These are phyloP conservation scores for Cinnamomum micranthum DNA, from an alignment of 164 flowering plant genomes.

Conservation along the genomic window DNA sequence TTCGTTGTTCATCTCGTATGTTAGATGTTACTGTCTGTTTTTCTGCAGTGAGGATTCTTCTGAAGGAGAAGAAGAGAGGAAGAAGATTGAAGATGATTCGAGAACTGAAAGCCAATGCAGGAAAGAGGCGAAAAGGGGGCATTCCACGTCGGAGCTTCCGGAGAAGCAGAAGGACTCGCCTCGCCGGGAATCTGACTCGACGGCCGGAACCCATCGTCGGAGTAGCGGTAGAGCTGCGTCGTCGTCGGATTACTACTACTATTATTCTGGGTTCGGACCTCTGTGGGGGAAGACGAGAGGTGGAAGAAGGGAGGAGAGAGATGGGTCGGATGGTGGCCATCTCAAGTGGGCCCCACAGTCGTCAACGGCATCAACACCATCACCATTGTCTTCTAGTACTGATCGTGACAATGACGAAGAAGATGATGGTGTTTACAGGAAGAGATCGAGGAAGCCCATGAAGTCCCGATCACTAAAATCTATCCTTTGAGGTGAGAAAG, in stretches of 20 bases:
- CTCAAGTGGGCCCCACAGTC: neutral
- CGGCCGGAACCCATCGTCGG: slow-evolving; percentile 2
- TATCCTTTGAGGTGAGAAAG: slow-evolving; percentile 2
- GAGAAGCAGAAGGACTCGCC: slow-evolving; percentile 26
- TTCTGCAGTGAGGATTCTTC: neutral
- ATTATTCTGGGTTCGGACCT: slow-evolving; percentile 62
- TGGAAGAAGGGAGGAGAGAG: slow-evolving; percentile 5
- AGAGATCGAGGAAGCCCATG: slow-evolving; percentile 44
- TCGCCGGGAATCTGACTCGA: slow-evolving; percentile 22
- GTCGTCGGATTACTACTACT: slow-evolving; percentile 53
- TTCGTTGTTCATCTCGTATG: neutral
- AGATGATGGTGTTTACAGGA: slow-evolving; percentile 18
- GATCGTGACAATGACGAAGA: slow-evolving; percentile 7
- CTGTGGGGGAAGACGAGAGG: slow-evolving; percentile 58
- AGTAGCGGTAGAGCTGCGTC: neutral
- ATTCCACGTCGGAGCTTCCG: slow-evolving; percentile 3
- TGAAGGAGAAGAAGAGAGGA: neutral
- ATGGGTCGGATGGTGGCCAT: neutral
- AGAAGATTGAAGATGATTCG: slow-evolving; percentile 3
- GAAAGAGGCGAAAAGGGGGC: slow-evolving; percentile 28
- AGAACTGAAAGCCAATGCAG: slow-evolving; percentile 31
- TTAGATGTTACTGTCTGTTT: neutral
- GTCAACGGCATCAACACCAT: neutral
- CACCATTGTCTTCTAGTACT: neutral
- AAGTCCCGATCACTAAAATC: slow-evolving; percentile 38